Evolutionary conservation across 202 grass and related monocot genomes (phyloP).

Genomic region (Elaeis oleifera): DNA sequence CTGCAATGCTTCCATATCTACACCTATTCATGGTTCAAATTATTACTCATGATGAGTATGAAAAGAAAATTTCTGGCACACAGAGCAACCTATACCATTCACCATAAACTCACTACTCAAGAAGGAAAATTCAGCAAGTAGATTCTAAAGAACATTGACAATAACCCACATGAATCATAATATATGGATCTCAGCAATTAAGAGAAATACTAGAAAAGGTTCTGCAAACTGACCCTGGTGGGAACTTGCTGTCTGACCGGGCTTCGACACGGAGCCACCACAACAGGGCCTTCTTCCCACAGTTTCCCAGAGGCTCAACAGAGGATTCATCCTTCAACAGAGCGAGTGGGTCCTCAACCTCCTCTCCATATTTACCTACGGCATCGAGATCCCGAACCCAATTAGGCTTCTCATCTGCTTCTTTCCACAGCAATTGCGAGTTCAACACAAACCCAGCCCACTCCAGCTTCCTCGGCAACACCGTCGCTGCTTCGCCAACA

Average conservation of each 20-base stretch:
- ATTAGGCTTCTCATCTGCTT: slow-evolving; percentile 27
- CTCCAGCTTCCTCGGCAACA: slow-evolving; percentile 55
- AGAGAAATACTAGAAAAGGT: neutral
- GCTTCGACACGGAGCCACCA: slow-evolving; percentile 81
- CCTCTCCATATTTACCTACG: slow-evolving; percentile 29
- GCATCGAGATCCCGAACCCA: slow-evolving; percentile 69
- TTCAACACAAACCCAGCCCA: slow-evolving; percentile 74
- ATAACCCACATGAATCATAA: too few relatives aligned
- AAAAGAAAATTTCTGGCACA: too few relatives aligned
- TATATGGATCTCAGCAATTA: too few relatives aligned
- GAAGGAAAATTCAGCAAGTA: too few relatives aligned
- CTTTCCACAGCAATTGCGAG: slow-evolving; percentile 51
- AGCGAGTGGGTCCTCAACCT: slow-evolving; percentile 40
- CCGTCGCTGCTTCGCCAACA: slow-evolving; percentile 9
- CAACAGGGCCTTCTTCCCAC: slow-evolving; percentile 54
- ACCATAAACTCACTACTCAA: too few relatives aligned
- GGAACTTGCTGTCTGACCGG: slow-evolving; percentile 58
- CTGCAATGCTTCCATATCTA: too few relatives aligned
- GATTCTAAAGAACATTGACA: too few relatives aligned
- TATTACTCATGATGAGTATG: too few relatives aligned
- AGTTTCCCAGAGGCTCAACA: slow-evolving; percentile 66
- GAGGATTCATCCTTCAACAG: slow-evolving; percentile 48
- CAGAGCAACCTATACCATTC: too few relatives aligned
- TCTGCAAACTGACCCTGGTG: slow-evolving; percentile 47
- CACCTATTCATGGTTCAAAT: too few relatives aligned